Conservation (phyloP, 1,139 yeast genomes). For the Candida neerlandica region DNA sequence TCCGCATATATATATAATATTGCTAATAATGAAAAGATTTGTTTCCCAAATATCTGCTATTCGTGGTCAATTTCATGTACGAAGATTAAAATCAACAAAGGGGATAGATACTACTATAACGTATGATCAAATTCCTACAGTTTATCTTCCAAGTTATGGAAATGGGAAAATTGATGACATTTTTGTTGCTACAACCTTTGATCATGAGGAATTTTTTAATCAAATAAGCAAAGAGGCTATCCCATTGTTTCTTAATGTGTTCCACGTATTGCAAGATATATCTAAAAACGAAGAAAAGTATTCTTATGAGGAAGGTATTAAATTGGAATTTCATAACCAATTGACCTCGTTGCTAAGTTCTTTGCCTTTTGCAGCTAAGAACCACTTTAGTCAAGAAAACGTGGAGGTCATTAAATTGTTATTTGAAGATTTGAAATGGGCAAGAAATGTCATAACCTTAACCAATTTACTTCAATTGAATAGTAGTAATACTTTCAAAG, state of each 20-base stretch:
- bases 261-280: slow-evolving; percentile 6
- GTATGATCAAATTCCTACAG: slow-evolving; percentile 6
- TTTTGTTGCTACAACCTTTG: background rate
- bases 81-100: background rate
- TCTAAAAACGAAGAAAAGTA: slow-evolving; percentile 1
- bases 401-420: slow-evolving; percentile 1
- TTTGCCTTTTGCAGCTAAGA: slow-evolving; percentile 5
- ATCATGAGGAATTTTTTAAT: background rate
- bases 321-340: slow-evolving; percentile 10
- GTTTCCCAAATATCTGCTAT: slow-evolving; percentile 2
- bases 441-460: slow-evolving; percentile 9
- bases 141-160: slow-evolving; percentile 4
- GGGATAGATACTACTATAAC: background rate
- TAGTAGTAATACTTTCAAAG: slow-evolving; percentile 7
- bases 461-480: slow-evolving; percentile 5
- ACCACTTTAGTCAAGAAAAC: background rate
- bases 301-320: slow-evolving; percentile 2
- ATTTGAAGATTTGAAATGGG: slow-evolving; percentile 8
- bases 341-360: slow-evolving; percentile 1
- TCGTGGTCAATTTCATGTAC: background rate
- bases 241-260: slow-evolving; percentile 7
- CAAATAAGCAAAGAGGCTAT: slow-evolving; percentile 3
- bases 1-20: background rate
- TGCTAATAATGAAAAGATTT: slow-evolving; percentile 1
- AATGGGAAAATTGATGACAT: slow-evolving; percentile 2